Percentiles rank a stretch among this genome's conserved stretches.
Evolutionary conservation across 169 alveolate species (phyloP).

Genomic region (Cryptosporidium viatorum): DNA sequence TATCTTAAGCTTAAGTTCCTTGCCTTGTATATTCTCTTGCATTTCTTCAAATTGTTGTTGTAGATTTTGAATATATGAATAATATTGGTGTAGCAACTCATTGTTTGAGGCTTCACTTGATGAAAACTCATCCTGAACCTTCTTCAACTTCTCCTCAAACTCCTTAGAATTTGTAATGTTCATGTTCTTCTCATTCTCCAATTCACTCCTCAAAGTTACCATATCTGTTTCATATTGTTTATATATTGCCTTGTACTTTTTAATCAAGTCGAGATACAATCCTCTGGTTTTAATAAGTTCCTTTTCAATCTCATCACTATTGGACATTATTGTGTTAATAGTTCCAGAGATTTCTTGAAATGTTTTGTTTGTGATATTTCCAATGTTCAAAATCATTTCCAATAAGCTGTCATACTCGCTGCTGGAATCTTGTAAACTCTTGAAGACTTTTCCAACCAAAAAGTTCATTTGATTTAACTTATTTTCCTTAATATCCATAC

Average conservation of each 20-base stretch:
- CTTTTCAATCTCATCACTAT: constrained; percentile 62
- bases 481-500: constrained; percentile 31
- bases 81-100: constrained; percentile 47
- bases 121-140: constrained; percentile 19
- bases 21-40: neutral
- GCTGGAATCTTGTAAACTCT: neutral
- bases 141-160: constrained; percentile 26
- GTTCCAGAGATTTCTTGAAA: constrained; percentile 56
- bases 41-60: constrained; percentile 27
- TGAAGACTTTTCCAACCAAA: constrained; percentile 1
- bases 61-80: constrained; percentile 39
- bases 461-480: constrained; percentile 1
- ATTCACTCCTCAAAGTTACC: constrained; percentile 54
- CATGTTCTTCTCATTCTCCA: constrained; percentile 56
- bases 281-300: constrained; percentile 30
- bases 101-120: constrained; percentile 37
- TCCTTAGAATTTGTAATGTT: constrained; percentile 40
- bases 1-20: neutral
- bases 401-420: constrained; percentile 37
- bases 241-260: constrained; percentile 42
- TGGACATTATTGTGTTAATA: constrained; percentile 45
- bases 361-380: constrained; percentile 29
- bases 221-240: constrained; percentile 69
- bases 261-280: constrained; percentile 9
- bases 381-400: constrained; percentile 52